A percentile compares a stretch with the other conserved stretches of the same genome.
phyloP scores from a whole-genome alignment of 2,329 filamentous ascomycete species.

The Cyphellophora europaea region DNA sequence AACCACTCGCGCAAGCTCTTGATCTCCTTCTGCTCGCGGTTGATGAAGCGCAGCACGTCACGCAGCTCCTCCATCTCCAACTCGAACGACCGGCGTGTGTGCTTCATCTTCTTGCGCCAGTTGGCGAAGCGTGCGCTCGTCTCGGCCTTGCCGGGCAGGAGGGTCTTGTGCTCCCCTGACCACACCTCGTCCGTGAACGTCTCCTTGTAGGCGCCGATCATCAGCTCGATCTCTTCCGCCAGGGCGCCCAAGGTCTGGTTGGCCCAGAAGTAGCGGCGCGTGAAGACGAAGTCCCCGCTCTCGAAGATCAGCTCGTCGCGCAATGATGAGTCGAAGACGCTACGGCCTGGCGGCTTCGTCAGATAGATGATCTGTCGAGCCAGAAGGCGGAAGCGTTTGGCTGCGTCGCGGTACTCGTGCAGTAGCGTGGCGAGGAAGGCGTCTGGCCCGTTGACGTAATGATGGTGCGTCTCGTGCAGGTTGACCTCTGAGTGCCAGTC shows the following conservation, averaged over 20 bases:
- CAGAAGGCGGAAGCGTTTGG: constrained; percentile 48
- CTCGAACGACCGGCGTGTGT: constrained; percentile 18
- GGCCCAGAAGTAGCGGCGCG: constrained; percentile 22
- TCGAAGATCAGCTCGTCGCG: constrained; percentile 19
- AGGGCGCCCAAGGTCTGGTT: constrained; percentile 19
- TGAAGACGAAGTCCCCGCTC: constrained; percentile 17
- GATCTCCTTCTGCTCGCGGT: constrained; percentile 42
- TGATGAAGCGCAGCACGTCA: constrained; percentile 51
- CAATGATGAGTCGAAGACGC: constrained; percentile 18
- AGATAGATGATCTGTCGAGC: constrained; percentile 49
- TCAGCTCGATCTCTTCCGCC: constrained; percentile 21
- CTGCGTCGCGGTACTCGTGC: constrained; percentile 51
- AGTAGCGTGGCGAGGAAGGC: constrained; percentile 52
- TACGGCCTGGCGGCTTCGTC: constrained; percentile 45
- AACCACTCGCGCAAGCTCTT: constrained; percentile 47
- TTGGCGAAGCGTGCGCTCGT: constrained; percentile 17
- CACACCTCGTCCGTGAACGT: constrained; percentile 20
- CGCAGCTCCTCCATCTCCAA: constrained; percentile 37
- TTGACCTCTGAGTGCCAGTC: constrained; percentile 50
- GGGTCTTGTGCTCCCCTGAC: constrained; percentile 18
- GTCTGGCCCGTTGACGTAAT: constrained; percentile 52
- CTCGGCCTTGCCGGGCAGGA: constrained; percentile 19
- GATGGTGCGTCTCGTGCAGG: constrained; percentile 45
- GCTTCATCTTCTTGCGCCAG: constrained; percentile 19
- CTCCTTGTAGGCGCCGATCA: constrained; percentile 16